Conservation (phyloP, 495 filamentous ascomycete genomes). For the Melanomma pulvis-pyrius region DNA sequence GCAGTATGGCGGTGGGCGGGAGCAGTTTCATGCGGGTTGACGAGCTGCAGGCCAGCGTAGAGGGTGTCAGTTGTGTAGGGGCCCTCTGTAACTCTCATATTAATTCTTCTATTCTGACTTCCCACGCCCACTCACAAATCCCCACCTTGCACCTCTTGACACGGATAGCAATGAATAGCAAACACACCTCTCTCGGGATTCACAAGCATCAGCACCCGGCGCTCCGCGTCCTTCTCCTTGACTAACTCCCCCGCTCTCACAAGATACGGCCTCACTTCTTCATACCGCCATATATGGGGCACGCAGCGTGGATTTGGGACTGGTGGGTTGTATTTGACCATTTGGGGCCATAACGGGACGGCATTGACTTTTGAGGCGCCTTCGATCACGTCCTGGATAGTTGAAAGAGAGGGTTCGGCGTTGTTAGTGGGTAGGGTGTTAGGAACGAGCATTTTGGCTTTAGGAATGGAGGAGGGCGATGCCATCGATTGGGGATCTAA, state of each 20-base stretch:
- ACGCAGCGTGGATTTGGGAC: constrained; percentile 48
- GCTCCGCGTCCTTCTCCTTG: constrained; percentile 50
- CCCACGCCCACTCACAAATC: neutral
- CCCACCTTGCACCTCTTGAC: neutral
- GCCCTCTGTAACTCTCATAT: constrained; percentile 39
- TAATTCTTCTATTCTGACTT: neutral
- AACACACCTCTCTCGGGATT: constrained; percentile 51
- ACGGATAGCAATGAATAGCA: neutral
- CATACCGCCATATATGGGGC: constrained; percentile 50
- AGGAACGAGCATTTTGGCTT: neutral
- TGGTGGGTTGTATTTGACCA: constrained; percentile 51
- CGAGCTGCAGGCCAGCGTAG: constrained; percentile 55
- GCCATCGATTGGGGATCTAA: too few relatives aligned
- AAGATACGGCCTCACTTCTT: constrained; percentile 48
- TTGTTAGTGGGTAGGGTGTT: neutral
- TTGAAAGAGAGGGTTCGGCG: constrained; percentile 3
- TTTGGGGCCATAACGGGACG: constrained; percentile 51
- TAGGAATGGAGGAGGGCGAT: neutral
- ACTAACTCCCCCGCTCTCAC: constrained; percentile 49
- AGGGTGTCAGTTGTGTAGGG: constrained; percentile 58
- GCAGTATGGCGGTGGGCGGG: constrained; percentile 55
- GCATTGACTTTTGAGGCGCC: constrained; percentile 32
- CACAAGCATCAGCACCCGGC: constrained; percentile 54
- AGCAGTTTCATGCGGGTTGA: constrained; percentile 55
- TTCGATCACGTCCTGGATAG: constrained; percentile 17